These are phyloP conservation scores for Pisolithus tinctorius DNA, from an alignment of 768 basidiomycete genomes.

Conservation along the genomic window DNA sequence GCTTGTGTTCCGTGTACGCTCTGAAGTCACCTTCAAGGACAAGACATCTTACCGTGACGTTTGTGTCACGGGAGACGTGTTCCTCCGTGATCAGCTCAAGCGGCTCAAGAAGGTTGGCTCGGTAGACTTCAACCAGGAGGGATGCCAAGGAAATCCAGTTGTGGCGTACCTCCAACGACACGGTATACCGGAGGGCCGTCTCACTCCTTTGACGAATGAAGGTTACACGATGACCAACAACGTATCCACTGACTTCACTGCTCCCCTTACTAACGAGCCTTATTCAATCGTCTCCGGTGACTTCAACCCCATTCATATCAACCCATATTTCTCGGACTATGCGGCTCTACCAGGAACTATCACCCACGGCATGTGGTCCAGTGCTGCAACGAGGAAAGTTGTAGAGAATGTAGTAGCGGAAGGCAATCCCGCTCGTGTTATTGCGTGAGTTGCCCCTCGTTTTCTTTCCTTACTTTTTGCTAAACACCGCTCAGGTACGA, in stretches of 20 bases:
- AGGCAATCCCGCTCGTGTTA: constrained; percentile 86
- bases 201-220: constrained; percentile 72
- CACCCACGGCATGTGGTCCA: constrained; percentile 96
- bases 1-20: constrained; percentile 85
- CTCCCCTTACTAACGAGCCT: constrained; percentile 90
- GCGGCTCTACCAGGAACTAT: constrained; percentile 93
- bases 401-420: constrained; percentile 93
- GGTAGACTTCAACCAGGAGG: constrained; percentile 80
- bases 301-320: constrained; percentile 98
- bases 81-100: constrained; percentile 84
- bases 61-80: constrained; percentile 78
- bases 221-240: constrained; percentile 77
- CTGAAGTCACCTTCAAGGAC: constrained; percentile 87
- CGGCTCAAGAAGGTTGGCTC: constrained; percentile 83
- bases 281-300: constrained; percentile 96
- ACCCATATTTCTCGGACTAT: constrained; percentile 95
- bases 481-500: constrained; percentile 55
- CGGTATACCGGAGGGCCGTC: constrained; percentile 70
- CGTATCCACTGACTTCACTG: constrained; percentile 61
- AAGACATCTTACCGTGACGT: constrained; percentile 78
- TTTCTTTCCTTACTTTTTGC: constrained; percentile 1
- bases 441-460: constrained; percentile 50
- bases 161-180: constrained; percentile 89
- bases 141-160: constrained; percentile 90
- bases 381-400: constrained; percentile 87